Base-by-base conservation (phyloP, 2,329 filamentous ascomycete species). In the Alternaria conjuncta region DNA sequence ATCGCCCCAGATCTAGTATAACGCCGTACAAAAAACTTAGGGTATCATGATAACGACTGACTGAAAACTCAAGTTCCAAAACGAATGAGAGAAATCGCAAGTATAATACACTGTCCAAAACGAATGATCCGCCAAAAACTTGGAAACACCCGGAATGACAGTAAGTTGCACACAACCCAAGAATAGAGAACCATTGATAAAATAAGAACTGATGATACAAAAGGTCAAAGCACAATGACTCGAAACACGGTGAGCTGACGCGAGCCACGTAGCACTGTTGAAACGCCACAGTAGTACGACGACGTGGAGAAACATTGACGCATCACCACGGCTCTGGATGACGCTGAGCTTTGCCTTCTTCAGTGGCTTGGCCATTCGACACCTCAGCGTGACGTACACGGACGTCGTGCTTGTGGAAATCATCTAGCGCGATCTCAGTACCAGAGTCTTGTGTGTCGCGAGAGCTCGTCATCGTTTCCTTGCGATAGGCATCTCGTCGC, bases 401-500 rank as follows among this genome's bases (percentile, higher is more conserved):
- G 3, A 45, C 55, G 23, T 32, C 58, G 32, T 69, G 62, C 57
- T 67, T 57, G 8, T 62, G 36, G 11, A 61, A 18, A 10, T 67
- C 60, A 2, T 61, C 53, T 12, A 66, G 43, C 6, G 55, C 61
- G 9, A 71, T 49, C 23, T 67, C 67, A 2, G 44, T 25, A n/a
- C 61, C 57, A 30, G 46, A 62, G 3, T 66, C 61, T 10, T 45
- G 56, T 9, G 64, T 64, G 5, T 28, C 53, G 10, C 55, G 49
- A 8, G 61, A 69, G 30, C 57, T 66, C 25, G 30, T 63, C 44
- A 50, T 61, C 12, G 57, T 57, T 30, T 68, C 66, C 13, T 65
- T 64, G 2, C 49, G 28, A 26, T 49, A 57, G 18, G 13, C 3
- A 30, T 50, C 54, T 18, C 21, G 53, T 18, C 23, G 50, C 18